Conservation (phyloP, 2,329 filamentous ascomycete genomes). For the Phialophora chinensis region DNA sequence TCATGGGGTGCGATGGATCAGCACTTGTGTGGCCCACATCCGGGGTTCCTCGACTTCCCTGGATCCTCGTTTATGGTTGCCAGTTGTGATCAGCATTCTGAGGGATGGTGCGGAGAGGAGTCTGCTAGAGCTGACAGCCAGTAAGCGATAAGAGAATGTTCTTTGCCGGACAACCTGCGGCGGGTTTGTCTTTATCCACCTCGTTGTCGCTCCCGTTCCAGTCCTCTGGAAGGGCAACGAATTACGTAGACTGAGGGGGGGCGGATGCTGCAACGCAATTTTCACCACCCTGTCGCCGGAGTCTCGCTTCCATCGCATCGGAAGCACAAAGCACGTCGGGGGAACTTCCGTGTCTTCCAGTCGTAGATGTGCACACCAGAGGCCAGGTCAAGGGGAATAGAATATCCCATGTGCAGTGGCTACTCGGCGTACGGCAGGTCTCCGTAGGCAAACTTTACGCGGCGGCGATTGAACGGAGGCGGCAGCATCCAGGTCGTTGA, state of each 20-base stretch:
- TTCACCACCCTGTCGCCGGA: not conserved
- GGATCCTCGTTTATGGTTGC: constrained; percentile 7
- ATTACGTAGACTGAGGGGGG: not conserved
- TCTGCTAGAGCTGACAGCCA: not conserved
- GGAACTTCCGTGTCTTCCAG: not conserved
- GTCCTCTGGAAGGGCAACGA: not conserved
- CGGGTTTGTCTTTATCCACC: constrained; percentile 20
- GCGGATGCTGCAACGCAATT: not conserved
- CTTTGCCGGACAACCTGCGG: not conserved
- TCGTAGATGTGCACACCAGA: not conserved
- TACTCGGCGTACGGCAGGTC: not conserved
- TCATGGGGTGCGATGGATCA: not conserved
- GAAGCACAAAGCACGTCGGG: not conserved
- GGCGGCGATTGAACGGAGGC: not conserved
- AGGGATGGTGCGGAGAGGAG: constrained; percentile 6
- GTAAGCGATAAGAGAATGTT: not conserved
- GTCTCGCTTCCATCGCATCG: not conserved
- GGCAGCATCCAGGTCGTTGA: not conserved
- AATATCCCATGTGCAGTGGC: not conserved
- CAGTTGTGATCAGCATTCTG: not conserved
- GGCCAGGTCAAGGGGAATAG: not conserved
- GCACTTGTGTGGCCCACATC: not conserved
- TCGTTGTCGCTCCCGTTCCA: not conserved
- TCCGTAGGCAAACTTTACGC: not conserved
- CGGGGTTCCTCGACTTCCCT: constrained; percentile 4